Percentiles rank a stretch among this genome's conserved stretches.
These are phyloP conservation scores for Lomentospora prolificans DNA, from an alignment of 2,329 filamentous ascomycete species.

Conservation along the genomic window DNA sequence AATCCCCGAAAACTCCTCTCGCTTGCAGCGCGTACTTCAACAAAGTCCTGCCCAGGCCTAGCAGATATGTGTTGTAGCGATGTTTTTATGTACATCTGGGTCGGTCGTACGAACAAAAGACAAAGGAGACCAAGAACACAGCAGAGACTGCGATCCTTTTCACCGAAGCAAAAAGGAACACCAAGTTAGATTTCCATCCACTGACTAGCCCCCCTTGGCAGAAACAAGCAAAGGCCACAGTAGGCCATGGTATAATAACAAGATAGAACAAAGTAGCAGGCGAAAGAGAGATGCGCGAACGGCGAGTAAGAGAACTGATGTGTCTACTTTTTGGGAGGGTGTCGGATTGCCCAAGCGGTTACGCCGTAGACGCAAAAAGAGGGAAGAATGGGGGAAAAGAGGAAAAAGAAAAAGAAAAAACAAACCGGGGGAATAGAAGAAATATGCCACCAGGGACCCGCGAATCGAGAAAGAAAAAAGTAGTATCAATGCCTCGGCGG, in stretches of 20 bases:
- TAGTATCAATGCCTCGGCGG: not conserved
- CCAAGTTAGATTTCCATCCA: not conserved
- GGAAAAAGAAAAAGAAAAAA: not conserved
- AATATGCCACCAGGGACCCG: not conserved
- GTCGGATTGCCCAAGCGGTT: too few species aligned
- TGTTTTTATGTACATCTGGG: constrained; percentile 5
- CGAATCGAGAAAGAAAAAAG: not conserved
- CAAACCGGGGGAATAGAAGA: not conserved
- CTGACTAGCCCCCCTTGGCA: not conserved
- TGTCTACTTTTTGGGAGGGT: not conserved
- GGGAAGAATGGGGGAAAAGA: not conserved
- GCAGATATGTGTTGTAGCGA: not conserved
- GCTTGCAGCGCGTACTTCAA: not conserved
- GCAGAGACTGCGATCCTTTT: not conserved
- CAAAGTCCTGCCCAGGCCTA: constrained; percentile 1
- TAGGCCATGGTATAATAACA: constrained; percentile 1
- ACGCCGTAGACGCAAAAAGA: not conserved
- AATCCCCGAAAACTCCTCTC: constrained; percentile 4
- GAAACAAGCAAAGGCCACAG: not conserved
- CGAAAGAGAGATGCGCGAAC: not conserved
- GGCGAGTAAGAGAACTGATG: not conserved
- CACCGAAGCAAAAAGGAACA: not conserved
- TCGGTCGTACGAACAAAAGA: not conserved
- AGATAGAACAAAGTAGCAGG: not conserved
- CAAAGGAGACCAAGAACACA: not conserved